phyloP scores from a whole-genome alignment of 2,329 filamentous ascomycete species.

The Cytospora leucostoma region DNA sequence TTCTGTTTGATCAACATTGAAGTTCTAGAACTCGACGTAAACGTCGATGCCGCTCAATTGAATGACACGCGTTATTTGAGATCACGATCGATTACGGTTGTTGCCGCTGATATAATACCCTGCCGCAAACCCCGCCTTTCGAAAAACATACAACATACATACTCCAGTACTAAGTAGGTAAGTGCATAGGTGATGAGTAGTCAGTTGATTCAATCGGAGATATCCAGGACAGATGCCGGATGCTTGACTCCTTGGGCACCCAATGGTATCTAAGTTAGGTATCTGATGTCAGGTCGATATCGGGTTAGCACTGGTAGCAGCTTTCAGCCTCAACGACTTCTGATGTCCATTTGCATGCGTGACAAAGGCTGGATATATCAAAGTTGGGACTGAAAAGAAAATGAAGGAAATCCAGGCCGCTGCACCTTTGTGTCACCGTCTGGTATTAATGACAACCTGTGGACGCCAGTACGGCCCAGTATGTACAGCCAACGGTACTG shows the following conservation, averaged over 20 bases:
- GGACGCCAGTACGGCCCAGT: no score
- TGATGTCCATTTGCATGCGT: neutral
- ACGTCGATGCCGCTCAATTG: neutral
- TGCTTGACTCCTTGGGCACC: no score
- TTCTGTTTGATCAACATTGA: neutral
- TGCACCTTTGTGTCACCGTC: neutral
- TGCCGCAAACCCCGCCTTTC: no score
- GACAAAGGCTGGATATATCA: neutral
- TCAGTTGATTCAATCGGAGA: no score
- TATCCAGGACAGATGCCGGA: no score
- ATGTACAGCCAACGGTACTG: neutral
- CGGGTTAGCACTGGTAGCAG: neutral
- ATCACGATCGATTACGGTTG: neutral
- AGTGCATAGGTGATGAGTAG: no score
- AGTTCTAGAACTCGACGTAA: neutral
- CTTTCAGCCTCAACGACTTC: neutral
- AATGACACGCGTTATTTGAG: neutral
- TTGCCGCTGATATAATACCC: neutral
- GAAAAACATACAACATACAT: no score
- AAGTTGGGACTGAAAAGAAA: neutral
- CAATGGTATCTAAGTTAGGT: no score
- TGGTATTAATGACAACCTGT: no score
- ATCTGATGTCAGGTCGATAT: no score
- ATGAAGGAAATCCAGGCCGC: neutral
- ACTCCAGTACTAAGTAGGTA: no score